These are phyloP conservation scores for Daldinia loculata DNA, from an alignment of 495 filamentous ascomycete species.

Conservation along the genomic window DNA sequence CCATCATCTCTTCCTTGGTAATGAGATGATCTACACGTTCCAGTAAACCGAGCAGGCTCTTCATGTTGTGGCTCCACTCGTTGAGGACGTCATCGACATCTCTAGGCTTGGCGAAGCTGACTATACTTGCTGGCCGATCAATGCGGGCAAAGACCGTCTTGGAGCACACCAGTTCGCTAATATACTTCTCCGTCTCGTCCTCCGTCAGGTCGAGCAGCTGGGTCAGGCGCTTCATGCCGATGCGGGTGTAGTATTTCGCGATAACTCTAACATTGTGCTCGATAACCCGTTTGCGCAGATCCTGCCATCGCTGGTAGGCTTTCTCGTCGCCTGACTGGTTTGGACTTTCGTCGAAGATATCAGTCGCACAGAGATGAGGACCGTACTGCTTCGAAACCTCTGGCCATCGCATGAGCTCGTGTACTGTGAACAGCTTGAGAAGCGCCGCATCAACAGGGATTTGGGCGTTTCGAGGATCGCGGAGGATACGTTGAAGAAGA, in stretches of 20 bases:
- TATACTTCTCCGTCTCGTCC: conserved; percentile 97
- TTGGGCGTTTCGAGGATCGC: conserved; percentile 70
- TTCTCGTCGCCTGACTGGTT: conserved; percentile 74
- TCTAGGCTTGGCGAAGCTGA: conserved; percentile 91
- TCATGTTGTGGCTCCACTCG: conserved; percentile 99
- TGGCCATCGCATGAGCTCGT: conserved; percentile 98
- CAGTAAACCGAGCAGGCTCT: conserved; percentile 88
- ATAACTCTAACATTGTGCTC: conserved; percentile 98
- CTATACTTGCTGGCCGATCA: conserved; percentile 88
- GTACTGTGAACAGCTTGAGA: conserved; percentile 91
- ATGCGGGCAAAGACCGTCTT: conserved; percentile 99
- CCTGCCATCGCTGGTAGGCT: conserved; percentile 84
- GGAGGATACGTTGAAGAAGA: conserved; percentile 89
- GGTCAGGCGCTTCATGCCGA: conserved; percentile 87
- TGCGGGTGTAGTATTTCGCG: conserved; percentile 98
- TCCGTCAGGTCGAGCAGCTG: conserved; percentile 89
- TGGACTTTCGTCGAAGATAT: conserved; percentile 78
- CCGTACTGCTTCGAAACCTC: conserved; percentile 87
- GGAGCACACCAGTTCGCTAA: conserved; percentile 90
- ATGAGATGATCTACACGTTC: conserved; percentile 98
- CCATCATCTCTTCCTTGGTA: conserved; percentile 99
- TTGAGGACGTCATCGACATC: conserved; percentile 98
- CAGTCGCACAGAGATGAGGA: conserved; percentile 85
- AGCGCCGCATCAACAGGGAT: conserved; percentile 79
- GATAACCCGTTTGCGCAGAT: conserved; percentile 95